Evolutionary conservation across 768 basidiomycete species (phyloP).

Genomic region (Tulasnella sp.): DNA sequence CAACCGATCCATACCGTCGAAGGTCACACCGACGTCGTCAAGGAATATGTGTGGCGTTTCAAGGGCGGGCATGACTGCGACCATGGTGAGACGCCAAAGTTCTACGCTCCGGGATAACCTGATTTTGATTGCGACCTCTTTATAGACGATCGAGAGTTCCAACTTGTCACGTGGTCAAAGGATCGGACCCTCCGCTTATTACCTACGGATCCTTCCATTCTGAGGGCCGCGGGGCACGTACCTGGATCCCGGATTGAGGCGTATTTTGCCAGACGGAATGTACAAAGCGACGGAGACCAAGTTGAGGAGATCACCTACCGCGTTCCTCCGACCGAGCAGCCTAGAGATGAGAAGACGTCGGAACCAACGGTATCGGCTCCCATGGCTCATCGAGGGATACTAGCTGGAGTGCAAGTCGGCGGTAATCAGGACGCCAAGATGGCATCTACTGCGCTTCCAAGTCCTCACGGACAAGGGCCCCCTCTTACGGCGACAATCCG

Average conservation of each 20-base stretch:
- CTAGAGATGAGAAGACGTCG: conserved; percentile 7
- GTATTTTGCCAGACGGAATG: conserved; percentile 14
- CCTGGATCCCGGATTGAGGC: conserved; percentile 28
- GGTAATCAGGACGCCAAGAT: neutral
- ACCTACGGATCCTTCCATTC: conserved; percentile 69
- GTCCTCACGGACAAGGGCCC: neutral
- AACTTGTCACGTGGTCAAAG: conserved; percentile 77
- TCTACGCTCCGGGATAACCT: neutral
- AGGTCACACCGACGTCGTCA: conserved; percentile 89
- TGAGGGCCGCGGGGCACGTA: conserved; percentile 42
- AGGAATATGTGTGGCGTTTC: conserved; percentile 95
- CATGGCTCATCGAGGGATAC: conserved; percentile 13
- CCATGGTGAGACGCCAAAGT: conserved; percentile 38
- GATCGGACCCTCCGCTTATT: conserved; percentile 89
- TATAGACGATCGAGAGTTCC: conserved; percentile 52
- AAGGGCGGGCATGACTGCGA: conserved; percentile 48
- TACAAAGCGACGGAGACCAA: neutral
- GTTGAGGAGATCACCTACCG: neutral
- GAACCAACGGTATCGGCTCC: conserved; percentile 25
- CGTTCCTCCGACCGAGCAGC: conserved; percentile 2
- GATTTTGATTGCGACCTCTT: conserved; percentile 33
- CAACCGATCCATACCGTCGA: conserved; percentile 70
- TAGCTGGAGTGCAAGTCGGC: conserved; percentile 25
- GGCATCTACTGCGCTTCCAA: neutral
- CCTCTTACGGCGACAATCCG: neutral